Base-by-base conservation (phyloP, 1,284 basidiomycete genomes). In the Thecaphora thlaspeos region DNA sequence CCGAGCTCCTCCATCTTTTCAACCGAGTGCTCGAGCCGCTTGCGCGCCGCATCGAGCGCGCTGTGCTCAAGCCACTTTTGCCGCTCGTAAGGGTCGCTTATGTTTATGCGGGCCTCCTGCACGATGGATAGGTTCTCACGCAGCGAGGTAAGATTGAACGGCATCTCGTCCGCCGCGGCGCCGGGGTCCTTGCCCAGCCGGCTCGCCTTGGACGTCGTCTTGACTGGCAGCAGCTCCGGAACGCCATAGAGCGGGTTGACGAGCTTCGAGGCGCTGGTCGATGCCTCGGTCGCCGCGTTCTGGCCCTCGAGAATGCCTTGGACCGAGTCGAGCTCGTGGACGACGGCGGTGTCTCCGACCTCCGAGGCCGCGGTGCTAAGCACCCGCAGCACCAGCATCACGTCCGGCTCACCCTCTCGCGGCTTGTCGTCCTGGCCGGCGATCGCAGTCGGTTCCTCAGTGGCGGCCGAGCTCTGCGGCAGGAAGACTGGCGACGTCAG, bases 21-120 rank as follows among this genome's bases (percentile, higher is more conserved):
- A 2, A 57, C 60, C 11, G 59, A 64, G 48, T 67, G 55, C 50
- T 71, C 57, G 26, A 77, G 66, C 19, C 72, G 70, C 51, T 68
- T 69, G 42, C 67, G 51, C 11, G 75, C 75, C 3, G 75, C 62
- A 4, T 77, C 75, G 40, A 74, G 50, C 2, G 75, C 74, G 39
- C 66, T 68, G 43, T 71, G 62, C 42, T 77, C 75, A 39, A 77
- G 65, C 74, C 71, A 74, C 48, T 66, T 70, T 59, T 77, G 75
- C 15, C 75, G 66, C 46, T 72, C 73, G 46, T 74, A 73, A 1
- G 71, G 55, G 44, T 76, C 71, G 17, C 44, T 40, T 44, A 67
- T 56, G 36, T 41, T 50, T n/a, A 42, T 40, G 23, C 70, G 64
- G 7, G 71, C 67, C 40, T 75, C 59, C 23, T 65, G 51, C 34